These are phyloP conservation scores for Lactuca saligna DNA, from an alignment of 129 eudicot genomes.

Conservation along the genomic window DNA sequence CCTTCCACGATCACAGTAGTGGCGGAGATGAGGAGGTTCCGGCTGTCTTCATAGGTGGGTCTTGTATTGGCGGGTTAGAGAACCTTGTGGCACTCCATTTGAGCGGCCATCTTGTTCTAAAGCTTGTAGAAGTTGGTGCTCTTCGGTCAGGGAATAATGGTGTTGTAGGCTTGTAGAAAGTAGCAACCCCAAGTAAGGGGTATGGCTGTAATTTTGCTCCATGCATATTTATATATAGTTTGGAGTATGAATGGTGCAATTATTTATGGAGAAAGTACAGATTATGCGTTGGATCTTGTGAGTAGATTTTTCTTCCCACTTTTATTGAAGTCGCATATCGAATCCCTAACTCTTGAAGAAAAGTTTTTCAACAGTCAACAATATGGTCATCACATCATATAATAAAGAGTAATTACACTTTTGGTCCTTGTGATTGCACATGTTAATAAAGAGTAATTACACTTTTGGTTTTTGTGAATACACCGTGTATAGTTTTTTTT, in stretches of 20 bases:
- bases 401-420: too few species aligned
- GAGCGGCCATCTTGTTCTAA: conserved; percentile 56
- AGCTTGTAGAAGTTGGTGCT: conserved; percentile 66
- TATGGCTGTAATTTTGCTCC: background rate
- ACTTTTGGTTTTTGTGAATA: too few species aligned
- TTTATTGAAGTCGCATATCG: conserved; percentile 8
- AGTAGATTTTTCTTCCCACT: background rate
- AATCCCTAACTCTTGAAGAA: background rate
- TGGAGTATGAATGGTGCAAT: conserved; percentile 14
- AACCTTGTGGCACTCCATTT: conserved; percentile 70
- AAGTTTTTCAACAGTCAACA: conserved; percentile 7
- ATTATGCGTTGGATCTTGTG: conserved; percentile 9
- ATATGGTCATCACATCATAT: background rate
- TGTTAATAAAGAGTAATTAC: too few species aligned
- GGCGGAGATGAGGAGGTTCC: conserved; percentile 19
- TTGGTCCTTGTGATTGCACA: too few species aligned
- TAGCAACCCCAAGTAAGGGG: background rate
- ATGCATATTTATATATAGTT: background rate
- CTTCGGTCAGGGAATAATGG: conserved; percentile 26
- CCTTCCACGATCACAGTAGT: background rate
- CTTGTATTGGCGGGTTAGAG: conserved; percentile 67
- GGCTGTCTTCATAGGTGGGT: conserved; percentile 58
- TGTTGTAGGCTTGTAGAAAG: conserved; percentile 6
- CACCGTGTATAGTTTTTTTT: too few species aligned
- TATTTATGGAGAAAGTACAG: background rate